Percentiles rank a stretch among this genome's conserved stretches.
Evolutionary conservation across 2,329 filamentous ascomycete genomes (phyloP).

Genomic region (Onygenales sp.): DNA sequence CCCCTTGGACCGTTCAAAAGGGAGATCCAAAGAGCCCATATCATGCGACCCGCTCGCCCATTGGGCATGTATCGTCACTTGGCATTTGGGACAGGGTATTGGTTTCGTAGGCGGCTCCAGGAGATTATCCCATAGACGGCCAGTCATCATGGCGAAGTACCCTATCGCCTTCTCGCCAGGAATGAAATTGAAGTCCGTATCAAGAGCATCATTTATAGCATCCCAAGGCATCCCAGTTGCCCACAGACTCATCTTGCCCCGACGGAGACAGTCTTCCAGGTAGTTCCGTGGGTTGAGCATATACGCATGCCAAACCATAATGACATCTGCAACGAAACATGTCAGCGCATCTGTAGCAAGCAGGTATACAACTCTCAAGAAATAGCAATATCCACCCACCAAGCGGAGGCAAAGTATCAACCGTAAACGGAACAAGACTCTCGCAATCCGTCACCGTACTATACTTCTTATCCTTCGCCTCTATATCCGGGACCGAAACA

Average conservation of each 20-base stretch:
- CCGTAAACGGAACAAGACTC: constrained; percentile 26
- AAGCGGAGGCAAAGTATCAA: constrained; percentile 46
- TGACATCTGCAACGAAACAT: constrained; percentile 46
- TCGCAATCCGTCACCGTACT: constrained; percentile 15
- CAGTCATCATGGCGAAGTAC: constrained; percentile 41
- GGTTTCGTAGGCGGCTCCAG: constrained; percentile 41
- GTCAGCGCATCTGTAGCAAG: constrained; percentile 1
- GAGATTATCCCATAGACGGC: constrained; percentile 50
- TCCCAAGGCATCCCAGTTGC: constrained; percentile 57
- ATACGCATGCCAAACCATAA: constrained; percentile 73
- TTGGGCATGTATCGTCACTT: constrained; percentile 32
- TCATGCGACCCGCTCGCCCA: constrained; percentile 45
- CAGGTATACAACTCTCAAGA: constrained; percentile 4
- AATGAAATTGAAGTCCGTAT: constrained; percentile 49
- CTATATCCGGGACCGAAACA: constrained; percentile 14
- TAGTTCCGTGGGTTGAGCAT: constrained; percentile 69
- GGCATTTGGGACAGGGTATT: constrained; percentile 50
- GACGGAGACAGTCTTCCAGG: constrained; percentile 61
- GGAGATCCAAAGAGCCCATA: constrained; percentile 15
- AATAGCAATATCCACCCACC: constrained; percentile 29
- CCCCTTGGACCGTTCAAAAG: constrained; percentile 19
- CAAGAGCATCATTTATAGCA: constrained; percentile 48
- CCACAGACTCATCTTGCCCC: constrained; percentile 50
- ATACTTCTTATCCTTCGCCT: constrained; percentile 22
- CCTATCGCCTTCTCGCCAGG: constrained; percentile 35